Evolutionary conservation across 2,329 filamentous ascomycete species (phyloP).

Genomic region (Sporothrix pallida): DNA sequence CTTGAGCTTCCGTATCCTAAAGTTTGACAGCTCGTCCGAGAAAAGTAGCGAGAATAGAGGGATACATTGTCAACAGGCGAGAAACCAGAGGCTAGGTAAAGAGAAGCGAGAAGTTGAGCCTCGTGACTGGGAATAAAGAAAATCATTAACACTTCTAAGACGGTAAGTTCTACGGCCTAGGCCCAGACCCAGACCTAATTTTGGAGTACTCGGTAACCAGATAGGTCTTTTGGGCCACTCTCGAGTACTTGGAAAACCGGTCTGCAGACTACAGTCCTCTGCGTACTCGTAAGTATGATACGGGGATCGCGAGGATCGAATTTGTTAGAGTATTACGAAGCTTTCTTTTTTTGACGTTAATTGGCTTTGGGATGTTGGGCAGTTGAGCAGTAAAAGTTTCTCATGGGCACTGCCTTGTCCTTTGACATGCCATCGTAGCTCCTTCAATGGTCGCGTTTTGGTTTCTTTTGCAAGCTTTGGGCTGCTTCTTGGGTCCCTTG

Average conservation of each 20-base stretch:
- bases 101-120: neutral
- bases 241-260: neutral
- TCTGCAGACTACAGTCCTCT: neutral
- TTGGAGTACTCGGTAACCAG: neutral
- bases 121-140: neutral
- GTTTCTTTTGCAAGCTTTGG: neutral
- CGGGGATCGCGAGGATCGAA: neutral
- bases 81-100: neutral
- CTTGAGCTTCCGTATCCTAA: neutral
- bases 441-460: neutral
- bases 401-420: neutral
- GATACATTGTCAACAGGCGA: too few species aligned
- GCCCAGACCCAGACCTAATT: neutral
- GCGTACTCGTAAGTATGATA: slow-evolving; percentile 15
- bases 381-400: neutral
- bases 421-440: neutral
- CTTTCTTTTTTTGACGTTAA: neutral
- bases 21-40: neutral
- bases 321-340: neutral
- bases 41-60: neutral
- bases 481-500: neutral
- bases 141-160: neutral
- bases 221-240: too few species aligned
- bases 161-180: slow-evolving; percentile 1
- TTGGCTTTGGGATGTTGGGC: neutral